These are phyloP conservation scores for Wilhelminamyces savonicus DNA, from an alignment of 805 yeast genomes.

Conservation along the genomic window DNA sequence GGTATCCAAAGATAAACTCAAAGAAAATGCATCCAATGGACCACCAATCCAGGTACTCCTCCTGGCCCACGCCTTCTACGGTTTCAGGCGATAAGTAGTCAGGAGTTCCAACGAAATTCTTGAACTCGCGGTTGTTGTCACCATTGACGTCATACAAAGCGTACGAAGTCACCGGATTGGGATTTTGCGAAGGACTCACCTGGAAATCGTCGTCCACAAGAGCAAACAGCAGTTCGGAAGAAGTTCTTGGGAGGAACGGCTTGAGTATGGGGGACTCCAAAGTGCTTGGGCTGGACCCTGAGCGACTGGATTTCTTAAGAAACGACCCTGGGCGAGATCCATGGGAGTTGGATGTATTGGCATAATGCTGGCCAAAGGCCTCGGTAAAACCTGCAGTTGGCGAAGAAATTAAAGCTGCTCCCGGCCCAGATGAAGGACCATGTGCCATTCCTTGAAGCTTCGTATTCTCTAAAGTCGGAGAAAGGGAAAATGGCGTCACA, in stretches of 20 bases:
- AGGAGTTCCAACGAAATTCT: conserved; percentile 91
- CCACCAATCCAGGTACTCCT: conserved; percentile 97
- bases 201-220: conserved; percentile 45
- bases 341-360: too few relatives aligned
- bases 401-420: too few relatives aligned
- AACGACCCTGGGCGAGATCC: too few relatives aligned
- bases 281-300: conserved; percentile 35
- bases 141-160: conserved; percentile 73
- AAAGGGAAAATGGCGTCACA: conserved; percentile 39
- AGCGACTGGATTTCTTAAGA: conserved; percentile 4
- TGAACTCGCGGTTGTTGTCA: conserved; percentile 33
- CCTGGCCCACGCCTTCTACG: conserved; percentile 76
- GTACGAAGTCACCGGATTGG: conserved; percentile 27
- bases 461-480: conserved; percentile 30
- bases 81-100: conserved; percentile 98
- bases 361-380: too few relatives aligned
- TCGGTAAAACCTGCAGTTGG: too few relatives aligned
- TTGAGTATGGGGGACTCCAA: conserved; percentile 43
- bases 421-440: too few relatives aligned
- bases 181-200: conserved; percentile 20
- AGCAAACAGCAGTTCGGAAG: conserved; percentile 54
- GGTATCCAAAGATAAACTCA: conserved; percentile 87
- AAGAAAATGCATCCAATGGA: conserved; percentile 92
- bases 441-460: conserved; percentile 7
- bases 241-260: conserved; percentile 42